These are phyloP conservation scores for Recurvomyces mirabilis DNA, from an alignment of 495 filamentous ascomycete species.

Conservation along the genomic window DNA sequence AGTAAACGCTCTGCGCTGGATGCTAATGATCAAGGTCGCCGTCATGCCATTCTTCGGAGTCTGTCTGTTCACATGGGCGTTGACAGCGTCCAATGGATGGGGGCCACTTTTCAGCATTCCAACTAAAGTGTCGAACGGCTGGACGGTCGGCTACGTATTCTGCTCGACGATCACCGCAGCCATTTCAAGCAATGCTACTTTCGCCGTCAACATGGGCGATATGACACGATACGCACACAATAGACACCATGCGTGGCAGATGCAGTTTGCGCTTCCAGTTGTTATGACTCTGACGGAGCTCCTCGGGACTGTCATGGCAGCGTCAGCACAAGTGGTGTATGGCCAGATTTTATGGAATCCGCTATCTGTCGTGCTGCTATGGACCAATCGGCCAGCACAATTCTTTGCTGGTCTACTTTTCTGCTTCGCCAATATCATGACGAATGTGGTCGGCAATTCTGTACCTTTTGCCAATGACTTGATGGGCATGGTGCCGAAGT, in stretches of 20 bases:
- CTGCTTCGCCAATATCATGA: constrained; percentile 45
- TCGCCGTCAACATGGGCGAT: constrained; percentile 20
- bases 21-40: constrained; percentile 47
- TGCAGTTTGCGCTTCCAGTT: constrained; percentile 11
- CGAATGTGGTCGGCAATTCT: constrained; percentile 33
- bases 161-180: constrained; percentile 37
- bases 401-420: constrained; percentile 37
- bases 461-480: constrained; percentile 55
- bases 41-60: constrained; percentile 16
- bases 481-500: constrained; percentile 45
- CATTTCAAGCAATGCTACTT: constrained; percentile 28
- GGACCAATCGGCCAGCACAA: constrained; percentile 17
- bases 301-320: constrained; percentile 14
- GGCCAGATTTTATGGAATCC: constrained; percentile 47
- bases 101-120: constrained; percentile 15
- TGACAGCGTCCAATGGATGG: constrained; percentile 11
- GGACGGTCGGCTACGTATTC: constrained; percentile 16
- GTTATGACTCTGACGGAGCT: constrained; percentile 14
- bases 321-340: constrained; percentile 28
- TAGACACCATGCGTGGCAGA: constrained; percentile 2
- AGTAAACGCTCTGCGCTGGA: constrained; percentile 43
- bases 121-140: constrained; percentile 10
- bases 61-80: constrained; percentile 12
- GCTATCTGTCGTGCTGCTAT: constrained; percentile 31
- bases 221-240: constrained; percentile 15